Conservation (phyloP, 257 asterid species). For the Solanum virginianum region DNA sequence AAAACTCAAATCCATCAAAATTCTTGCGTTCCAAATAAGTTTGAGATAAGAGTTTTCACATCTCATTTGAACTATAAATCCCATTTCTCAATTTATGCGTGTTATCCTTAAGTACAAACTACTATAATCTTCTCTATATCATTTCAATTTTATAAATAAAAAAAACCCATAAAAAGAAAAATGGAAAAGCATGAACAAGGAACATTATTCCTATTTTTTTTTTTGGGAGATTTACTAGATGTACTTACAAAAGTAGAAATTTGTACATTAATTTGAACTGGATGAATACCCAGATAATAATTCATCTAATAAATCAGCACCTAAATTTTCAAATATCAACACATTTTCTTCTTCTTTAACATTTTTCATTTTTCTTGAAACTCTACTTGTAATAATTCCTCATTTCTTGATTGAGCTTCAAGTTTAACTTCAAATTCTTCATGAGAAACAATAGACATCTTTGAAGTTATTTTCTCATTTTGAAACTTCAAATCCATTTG, state of each 20-base stretch:
- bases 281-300: not conserved
- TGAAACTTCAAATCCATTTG: not conserved
- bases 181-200: not conserved
- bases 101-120: not conserved
- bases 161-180: not conserved
- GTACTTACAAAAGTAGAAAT: not conserved
- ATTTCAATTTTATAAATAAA: not conserved
- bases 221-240: not conserved
- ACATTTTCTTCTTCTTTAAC: not conserved
- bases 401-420: not conserved
- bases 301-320: constrained; percentile 3
- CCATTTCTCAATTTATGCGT: not conserved
- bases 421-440: not conserved
- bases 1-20: not conserved
- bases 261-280: not conserved
- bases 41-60: not conserved
- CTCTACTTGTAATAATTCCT: not conserved
- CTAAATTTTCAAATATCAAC: not conserved
- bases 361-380: not conserved
- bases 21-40: not conserved
- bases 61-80: not conserved
- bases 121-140: not conserved
- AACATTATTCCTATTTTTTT: not conserved
- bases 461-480: not conserved
- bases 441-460: not conserved